Conservation (phyloP, 371 early-diverging fungal genomes). For the Globomyces sp. region DNA sequence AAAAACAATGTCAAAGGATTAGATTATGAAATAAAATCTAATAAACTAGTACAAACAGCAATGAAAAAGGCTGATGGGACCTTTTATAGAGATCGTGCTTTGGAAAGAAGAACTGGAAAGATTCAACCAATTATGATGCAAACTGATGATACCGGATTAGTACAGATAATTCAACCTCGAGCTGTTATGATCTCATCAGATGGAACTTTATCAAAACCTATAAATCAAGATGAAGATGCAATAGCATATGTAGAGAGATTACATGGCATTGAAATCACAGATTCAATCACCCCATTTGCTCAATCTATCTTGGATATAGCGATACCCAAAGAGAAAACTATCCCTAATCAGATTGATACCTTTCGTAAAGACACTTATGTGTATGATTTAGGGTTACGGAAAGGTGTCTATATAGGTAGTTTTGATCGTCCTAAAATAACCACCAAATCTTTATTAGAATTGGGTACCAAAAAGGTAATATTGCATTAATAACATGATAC, state of each 20-base stretch:
- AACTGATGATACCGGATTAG: not conserved
- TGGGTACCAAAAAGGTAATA: no score
- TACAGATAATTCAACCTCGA: not conserved
- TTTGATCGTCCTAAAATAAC: not conserved
- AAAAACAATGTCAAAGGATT: no score
- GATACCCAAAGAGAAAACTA: not conserved
- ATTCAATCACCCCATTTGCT: not conserved
- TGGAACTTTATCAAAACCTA: not conserved
- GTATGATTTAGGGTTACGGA: not conserved
- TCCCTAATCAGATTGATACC: not conserved
- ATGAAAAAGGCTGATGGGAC: not conserved
- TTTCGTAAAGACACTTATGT: not conserved
- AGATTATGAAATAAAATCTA: conserved; percentile 4
- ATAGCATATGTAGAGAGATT: not conserved
- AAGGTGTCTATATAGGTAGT: not conserved
- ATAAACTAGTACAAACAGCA: not conserved
- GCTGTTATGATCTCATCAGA: no score
- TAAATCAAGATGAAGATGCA: conserved; percentile 7
- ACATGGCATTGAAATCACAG: not conserved
- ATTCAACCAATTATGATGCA: not conserved
- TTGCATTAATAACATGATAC: no score
- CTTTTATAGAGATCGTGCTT: conserved; percentile 3
- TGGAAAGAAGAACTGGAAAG: not conserved
- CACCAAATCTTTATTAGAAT: not conserved
- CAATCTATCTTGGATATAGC: not conserved